Percentiles rank a stretch among this genome's conserved stretches.
These are phyloP conservation scores for Calamus simplicifolius DNA, from an alignment of 176 grass and related monocot species.

Conservation along the genomic window DNA sequence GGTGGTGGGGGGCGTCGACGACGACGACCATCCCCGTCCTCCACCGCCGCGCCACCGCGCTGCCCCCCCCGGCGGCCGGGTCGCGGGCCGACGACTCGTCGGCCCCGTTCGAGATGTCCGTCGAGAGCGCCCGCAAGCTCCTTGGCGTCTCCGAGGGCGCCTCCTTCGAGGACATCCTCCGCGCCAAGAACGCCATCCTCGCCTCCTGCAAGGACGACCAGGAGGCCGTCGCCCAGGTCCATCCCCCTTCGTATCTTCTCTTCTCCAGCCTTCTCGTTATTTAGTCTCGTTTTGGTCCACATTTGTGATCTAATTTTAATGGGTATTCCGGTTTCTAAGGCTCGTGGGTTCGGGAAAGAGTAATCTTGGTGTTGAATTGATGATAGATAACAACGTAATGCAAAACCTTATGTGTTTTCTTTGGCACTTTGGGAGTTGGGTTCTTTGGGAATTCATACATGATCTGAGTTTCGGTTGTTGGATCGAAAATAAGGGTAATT, in stretches of 20 bases:
- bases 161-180: constrained; percentile 88
- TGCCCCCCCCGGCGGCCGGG: constrained; percentile 39
- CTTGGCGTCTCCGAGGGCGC: constrained; percentile 60
- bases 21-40: constrained; percentile 1
- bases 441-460: no score
- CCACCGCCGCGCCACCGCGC: constrained; percentile 16
- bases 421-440: no score
- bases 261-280: neutral
- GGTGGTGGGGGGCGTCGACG: constrained; percentile 20
- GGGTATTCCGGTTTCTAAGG: no score
- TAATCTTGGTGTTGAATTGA: no score
- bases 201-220: constrained; percentile 82
- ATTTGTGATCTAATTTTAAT: no score
- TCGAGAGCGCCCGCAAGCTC: constrained; percentile 80
- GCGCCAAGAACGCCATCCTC: constrained; percentile 76
- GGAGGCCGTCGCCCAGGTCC: constrained; percentile 70
- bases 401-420: no score
- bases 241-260: constrained; percentile 4
- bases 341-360: no score
- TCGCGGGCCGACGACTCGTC: constrained; percentile 64
- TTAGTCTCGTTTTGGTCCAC: no score
- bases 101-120: constrained; percentile 73
- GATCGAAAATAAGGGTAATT: no score
- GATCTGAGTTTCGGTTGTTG: no score
- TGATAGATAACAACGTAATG: no score